Conservation (phyloP, 805 yeast genomes). For the Lipomyces yamanashiensis region DNA sequence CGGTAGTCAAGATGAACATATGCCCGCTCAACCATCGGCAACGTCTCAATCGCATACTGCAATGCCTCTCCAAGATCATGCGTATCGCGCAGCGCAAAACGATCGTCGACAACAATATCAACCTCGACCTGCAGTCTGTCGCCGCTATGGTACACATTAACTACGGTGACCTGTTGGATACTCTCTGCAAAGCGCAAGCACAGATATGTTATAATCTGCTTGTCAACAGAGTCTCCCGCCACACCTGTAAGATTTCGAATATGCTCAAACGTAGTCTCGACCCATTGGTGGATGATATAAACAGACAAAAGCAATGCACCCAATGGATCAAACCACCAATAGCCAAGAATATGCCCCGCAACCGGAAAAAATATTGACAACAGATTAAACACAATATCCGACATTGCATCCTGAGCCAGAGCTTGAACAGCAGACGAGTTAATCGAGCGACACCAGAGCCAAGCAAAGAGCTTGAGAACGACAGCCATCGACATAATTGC, state of each 20-base stretch:
- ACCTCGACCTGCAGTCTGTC: slow-evolving; percentile 68
- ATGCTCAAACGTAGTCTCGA: slow-evolving; percentile 58
- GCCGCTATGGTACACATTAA: slow-evolving; percentile 67
- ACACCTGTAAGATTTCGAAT: slow-evolving; percentile 67
- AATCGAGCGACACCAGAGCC: slow-evolving; percentile 64
- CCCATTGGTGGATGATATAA: slow-evolving; percentile 61
- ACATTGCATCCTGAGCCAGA: slow-evolving; percentile 78
- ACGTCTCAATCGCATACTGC: slow-evolving; percentile 67
- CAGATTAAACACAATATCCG: slow-evolving; percentile 73
- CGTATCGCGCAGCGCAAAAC: slow-evolving; percentile 56
- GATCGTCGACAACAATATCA: slow-evolving; percentile 57
- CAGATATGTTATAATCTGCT: slow-evolving; percentile 60
- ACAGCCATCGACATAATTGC: slow-evolving; percentile 68
- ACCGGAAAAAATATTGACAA: slow-evolving; percentile 70
- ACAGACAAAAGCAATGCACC: slow-evolving; percentile 62
- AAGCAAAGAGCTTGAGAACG: slow-evolving; percentile 62
- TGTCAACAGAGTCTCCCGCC: slow-evolving; percentile 57
- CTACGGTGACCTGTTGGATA: slow-evolving; percentile 59
- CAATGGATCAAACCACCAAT: slow-evolving; percentile 59
- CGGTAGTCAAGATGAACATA: slow-evolving; percentile 65
- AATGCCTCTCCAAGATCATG: slow-evolving; percentile 72
- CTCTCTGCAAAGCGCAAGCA: slow-evolving; percentile 62
- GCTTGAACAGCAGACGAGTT: slow-evolving; percentile 74
- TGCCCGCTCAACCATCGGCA: slow-evolving; percentile 68
- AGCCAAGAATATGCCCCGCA: slow-evolving; percentile 54